Conservation (phyloP, 495 filamentous ascomycete genomes). For the Aspergillus sclerotiicarbonarius region DNA sequence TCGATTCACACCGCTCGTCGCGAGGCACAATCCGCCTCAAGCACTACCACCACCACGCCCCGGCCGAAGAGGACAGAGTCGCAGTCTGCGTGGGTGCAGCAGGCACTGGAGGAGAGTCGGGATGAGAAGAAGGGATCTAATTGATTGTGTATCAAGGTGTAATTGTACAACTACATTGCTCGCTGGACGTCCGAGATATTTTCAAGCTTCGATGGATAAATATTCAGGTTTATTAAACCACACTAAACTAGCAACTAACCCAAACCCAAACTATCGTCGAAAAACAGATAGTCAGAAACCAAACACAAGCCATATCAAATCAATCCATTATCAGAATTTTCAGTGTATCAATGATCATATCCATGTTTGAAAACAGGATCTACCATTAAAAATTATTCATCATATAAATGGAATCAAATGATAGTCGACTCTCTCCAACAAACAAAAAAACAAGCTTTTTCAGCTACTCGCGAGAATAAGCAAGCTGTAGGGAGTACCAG, state of each 20-base stretch:
- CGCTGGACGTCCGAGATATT: too few species aligned
- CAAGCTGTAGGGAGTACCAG: neutral
- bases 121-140: constrained; percentile 6
- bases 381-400: constrained; percentile 42
- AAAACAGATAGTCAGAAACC: neutral
- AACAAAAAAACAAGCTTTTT: neutral
- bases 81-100: constrained; percentile 36
- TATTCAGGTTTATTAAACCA: too few species aligned
- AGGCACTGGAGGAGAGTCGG: constrained; percentile 35
- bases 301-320: constrained; percentile 5
- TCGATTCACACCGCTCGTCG: constrained; percentile 48
- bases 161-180: too few species aligned
- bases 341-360: constrained; percentile 47
- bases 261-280: neutral
- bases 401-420: constrained; percentile 25
- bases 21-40: constrained; percentile 24
- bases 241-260: neutral
- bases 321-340: constrained; percentile 44
- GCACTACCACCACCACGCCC: constrained; percentile 1
- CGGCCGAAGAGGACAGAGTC: constrained; percentile 12
- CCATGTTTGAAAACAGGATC: constrained; percentile 35
- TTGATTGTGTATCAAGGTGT: neutral
- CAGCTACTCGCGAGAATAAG: neutral
- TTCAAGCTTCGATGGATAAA: too few species aligned
- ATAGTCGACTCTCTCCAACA: neutral